Base-by-base conservation (phyloP, 2,329 filamentous ascomycete species). In the Orbilia blumenaviensis region DNA sequence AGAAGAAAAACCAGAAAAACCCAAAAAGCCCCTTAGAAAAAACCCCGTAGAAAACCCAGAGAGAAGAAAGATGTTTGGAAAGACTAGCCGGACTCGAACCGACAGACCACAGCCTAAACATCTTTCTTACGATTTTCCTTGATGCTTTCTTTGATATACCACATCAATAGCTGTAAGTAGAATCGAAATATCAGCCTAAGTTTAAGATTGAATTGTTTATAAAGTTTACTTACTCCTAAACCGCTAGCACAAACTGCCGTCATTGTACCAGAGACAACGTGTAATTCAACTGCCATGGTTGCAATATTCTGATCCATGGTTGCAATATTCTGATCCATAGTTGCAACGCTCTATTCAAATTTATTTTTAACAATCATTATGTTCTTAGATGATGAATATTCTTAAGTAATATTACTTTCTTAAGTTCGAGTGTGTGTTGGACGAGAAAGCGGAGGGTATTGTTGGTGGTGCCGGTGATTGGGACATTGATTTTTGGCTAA, bases 171-270 rank as follows among this genome's bases (percentile, higher is more conserved):
- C 44, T 48, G 44, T 48, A 48, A 27, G 21, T 48, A 48, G 21
- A 48, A 48, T 48, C 44, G 44, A 48, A 48, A 48, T 48, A 48
- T 48, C 44, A 48, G 44, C 21, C 14, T 48, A 48, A 48, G 44
- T 48, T 48, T 48, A 27, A 48, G 44, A 14, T 48, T 14, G 21
- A 25, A 48, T 48, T 48, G 21, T 6, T 38, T 48, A 48, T 48
- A 48, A 25, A 48, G 21, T 48, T 12, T 25, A 41, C 44, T 48
- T 48, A 48, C 44, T 12, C 44, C 44, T 48, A 48, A 48, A 14
- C 44, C 44, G 21, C 44, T 25, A 27, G 21, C 18, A 48, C 10
- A 48, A 10, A 48, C 7, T 25, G 44, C 21, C 18, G 8, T 14
- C 44, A 48, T 27, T 27, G 8, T 21, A 25, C 18, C 10, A 25